Conservation (phyloP, 1,139 yeast species). For the Blastobotrys serpentis region DNA sequence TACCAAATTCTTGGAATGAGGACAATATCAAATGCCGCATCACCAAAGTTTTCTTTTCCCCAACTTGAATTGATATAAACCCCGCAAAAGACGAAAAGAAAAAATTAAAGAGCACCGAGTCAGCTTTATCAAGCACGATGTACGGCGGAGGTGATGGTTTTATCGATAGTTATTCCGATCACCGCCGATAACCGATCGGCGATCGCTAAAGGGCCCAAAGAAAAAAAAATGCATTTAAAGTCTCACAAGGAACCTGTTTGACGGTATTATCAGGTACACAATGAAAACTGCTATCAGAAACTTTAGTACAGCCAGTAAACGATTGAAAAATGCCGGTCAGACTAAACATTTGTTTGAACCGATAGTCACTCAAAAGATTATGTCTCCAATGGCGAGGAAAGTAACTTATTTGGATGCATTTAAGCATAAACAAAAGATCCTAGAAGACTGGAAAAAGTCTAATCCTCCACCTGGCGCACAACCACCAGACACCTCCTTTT, state of each 20-base stretch:
- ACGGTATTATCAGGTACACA: not conserved
- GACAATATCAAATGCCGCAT: too few relatives aligned
- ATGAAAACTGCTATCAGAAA: not conserved
- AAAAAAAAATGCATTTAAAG: not conserved
- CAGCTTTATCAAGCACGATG: not conserved
- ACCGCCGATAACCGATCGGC: not conserved
- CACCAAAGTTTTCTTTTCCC: too few relatives aligned
- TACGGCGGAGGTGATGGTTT: not conserved
- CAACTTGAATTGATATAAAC: too few relatives aligned
- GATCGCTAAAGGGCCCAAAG: too few relatives aligned
- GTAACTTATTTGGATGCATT: slow-evolving; percentile 83
- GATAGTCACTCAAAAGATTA: slow-evolving; percentile 33
- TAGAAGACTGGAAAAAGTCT: slow-evolving; percentile 53
- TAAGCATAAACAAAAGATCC: slow-evolving; percentile 67
- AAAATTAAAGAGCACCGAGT: not conserved
- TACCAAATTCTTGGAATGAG: too few relatives aligned
- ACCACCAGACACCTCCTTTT: slow-evolving; percentile 67
- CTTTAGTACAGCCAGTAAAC: not conserved
- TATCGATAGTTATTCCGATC: not conserved
- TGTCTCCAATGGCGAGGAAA: slow-evolving; percentile 40
- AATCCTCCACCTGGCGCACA: slow-evolving; percentile 32
- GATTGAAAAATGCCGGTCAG: not conserved
- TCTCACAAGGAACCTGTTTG: too few relatives aligned
- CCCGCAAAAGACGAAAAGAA: not conserved
- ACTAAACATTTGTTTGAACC: slow-evolving; percentile 37